Base-by-base conservation (phyloP, 2,329 filamentous ascomycete genomes). In the Calonectria multiphialidica region DNA sequence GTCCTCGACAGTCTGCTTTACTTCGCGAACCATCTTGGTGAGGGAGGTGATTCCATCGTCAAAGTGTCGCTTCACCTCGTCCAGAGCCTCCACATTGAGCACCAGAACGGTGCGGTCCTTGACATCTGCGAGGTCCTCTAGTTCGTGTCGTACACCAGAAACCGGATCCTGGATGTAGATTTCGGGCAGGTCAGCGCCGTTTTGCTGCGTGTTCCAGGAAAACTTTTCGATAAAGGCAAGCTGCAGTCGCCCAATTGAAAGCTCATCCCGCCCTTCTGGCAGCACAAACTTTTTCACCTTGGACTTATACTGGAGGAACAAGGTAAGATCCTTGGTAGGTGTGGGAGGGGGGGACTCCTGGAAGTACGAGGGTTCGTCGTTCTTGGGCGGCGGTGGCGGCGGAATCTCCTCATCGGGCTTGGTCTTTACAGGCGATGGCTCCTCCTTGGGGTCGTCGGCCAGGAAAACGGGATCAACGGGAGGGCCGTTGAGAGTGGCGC, bases 151-250 rank as follows among this genome's bases (percentile, higher is more conserved):
- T n/a, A 99, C 94, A 0, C 97, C 97, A 10, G 97, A 98, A 2
- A 98, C 90, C 0, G 96, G 93, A 82, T 99, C 97, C 82, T 99
- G 97, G 18, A 99, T 97, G 82, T 99, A 98, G 18, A 99, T 98
- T 79, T 99, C 97, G 0, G 97, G 97, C 55, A 99, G 86, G 81
- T 99, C 97, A 16, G 92, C 91, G 9, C 97, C 97, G 79, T 98
- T 97, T 72, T 95, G 93, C 78, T 98, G 96, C 1, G 96, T 98
- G 79, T 98, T 98, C 96, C 97, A 99, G 0, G 96, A 97, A 81
- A 99, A 99, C 82, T 98, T 99, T 78, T 99, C 97, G 78, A 99
- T 99, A 79, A 99, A 99, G 1, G 97, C 96, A 33, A 99, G 89
- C 82, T 99, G 96, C 70, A 99, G 84, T 28, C 96, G 91, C 1